A percentile compares a stretch with the other conserved stretches of the same genome.
Conservation (phyloP, 345 rosid species). For the Melaleuca alternifolia region DNA sequence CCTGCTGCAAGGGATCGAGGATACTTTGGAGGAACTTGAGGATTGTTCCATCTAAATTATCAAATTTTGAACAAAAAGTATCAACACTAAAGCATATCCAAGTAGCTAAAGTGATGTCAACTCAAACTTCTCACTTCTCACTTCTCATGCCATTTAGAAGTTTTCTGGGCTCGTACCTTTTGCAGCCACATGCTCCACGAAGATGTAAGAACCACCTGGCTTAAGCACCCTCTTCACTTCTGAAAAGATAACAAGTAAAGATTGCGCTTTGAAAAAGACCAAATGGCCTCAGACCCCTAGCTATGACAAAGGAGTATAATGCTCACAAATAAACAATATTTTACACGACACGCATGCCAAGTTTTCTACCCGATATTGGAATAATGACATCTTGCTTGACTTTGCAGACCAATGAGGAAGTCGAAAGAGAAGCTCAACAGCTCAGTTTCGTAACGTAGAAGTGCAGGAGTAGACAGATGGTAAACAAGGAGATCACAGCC, state of each 20-base stretch:
- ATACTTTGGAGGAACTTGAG: conserved; percentile 44
- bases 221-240: conserved; percentile 74
- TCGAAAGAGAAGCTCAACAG: not conserved
- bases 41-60: conserved; percentile 53
- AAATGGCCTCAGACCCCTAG: not conserved
- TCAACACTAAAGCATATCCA: not conserved
- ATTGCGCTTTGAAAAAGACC: not conserved
- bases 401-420: not conserved
- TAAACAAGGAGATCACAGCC: not conserved
- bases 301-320: not conserved
- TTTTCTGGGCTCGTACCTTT: conserved; percentile 30
- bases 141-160: not conserved
- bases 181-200: conserved; percentile 88
- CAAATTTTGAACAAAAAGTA: not conserved
- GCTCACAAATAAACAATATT: not conserved
- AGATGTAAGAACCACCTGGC: conserved; percentile 68
- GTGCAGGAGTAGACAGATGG: not conserved
- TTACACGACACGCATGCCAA: not conserved
- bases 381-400: not conserved
- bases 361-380: not conserved
- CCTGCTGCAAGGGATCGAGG: conserved; percentile 65
- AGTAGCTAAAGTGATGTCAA: not conserved
- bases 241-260: conserved; percentile 1
- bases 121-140: not conserved
- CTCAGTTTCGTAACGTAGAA: not conserved